These are phyloP conservation scores for Ceratocystis cacaofunesta DNA, from an alignment of 2,329 filamentous ascomycete genomes.

Conservation along the genomic window DNA sequence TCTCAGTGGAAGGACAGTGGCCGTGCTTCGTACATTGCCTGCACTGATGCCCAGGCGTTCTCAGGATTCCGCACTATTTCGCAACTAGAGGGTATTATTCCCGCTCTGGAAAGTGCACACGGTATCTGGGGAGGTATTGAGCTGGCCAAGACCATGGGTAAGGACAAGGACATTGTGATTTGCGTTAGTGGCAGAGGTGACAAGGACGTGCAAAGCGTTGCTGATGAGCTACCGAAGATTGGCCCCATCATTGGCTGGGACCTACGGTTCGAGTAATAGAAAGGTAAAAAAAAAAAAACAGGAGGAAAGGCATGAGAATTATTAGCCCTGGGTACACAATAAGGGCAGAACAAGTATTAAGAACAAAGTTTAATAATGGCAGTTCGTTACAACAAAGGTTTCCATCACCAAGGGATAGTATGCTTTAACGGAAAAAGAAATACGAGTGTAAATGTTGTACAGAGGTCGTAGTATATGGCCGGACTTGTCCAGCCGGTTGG, in stretches of 20 bases:
- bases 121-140: conserved; percentile 81
- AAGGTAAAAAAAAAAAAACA: background rate
- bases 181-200: conserved; percentile 87
- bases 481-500: background rate
- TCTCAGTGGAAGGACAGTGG: conserved; percentile 82
- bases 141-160: conserved; percentile 80
- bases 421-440: background rate
- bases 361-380: background rate
- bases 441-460: background rate
- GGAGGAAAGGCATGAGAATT: background rate
- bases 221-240: conserved; percentile 76
- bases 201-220: conserved; percentile 97
- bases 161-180: conserved; percentile 81
- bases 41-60: conserved; percentile 84
- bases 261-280: conserved; percentile 39
- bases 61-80: conserved; percentile 70
- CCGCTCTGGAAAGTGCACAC: conserved; percentile 84
- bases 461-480: background rate
- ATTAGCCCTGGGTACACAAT: background rate
- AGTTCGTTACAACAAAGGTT: background rate
- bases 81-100: conserved; percentile 90
- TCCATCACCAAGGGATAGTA: background rate
- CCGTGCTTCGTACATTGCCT: conserved; percentile 76
- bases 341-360: background rate
- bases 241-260: conserved; percentile 77